Percentiles rank a stretch among this genome's conserved stretches.
Conservation (phyloP, 176 grass and related monocot species). For the Raddia guianensis region DNA sequence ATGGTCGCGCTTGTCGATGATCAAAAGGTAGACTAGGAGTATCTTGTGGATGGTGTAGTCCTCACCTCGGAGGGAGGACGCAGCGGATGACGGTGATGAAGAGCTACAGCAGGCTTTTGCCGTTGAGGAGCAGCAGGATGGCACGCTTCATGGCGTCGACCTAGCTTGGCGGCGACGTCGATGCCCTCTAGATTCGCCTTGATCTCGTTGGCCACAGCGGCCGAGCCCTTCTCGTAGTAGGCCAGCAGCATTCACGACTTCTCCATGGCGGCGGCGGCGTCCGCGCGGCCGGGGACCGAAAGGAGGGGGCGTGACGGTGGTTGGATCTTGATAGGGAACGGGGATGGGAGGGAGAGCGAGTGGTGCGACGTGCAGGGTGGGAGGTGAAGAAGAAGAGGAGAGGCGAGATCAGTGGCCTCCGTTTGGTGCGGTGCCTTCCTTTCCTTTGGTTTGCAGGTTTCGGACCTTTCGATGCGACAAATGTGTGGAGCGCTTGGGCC, state of each 20-base stretch:
- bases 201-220: conserved; percentile 80
- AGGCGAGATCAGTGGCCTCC: too few relatives aligned
- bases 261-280: conserved; percentile 54
- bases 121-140: conserved; percentile 76
- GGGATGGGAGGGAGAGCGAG: too few relatives aligned
- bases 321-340: too few relatives aligned
- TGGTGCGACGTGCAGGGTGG: too few relatives aligned
- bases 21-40: conserved; percentile 75
- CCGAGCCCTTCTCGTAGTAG: conserved; percentile 76
- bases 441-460: too few relatives aligned
- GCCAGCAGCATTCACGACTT: conserved; percentile 71
- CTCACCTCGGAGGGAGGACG: conserved; percentile 79
- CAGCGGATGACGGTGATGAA: conserved; percentile 90
- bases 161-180: conserved; percentile 62
- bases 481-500: too few relatives aligned
- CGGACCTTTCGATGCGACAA: too few relatives aligned
- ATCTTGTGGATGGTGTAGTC: conserved; percentile 82
- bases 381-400: too few relatives aligned
- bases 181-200: conserved; percentile 67
- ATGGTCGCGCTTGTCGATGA: conserved; percentile 62
- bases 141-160: conserved; percentile 73
- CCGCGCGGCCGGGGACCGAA: too few relatives aligned
- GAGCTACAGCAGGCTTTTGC: conserved; percentile 62
- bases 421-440: too few relatives aligned
- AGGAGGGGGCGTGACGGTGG: too few relatives aligned